These are phyloP conservation scores for Tetradesmus obliquus DNA, from an alignment of 139 green algal species.

Conservation along the genomic window DNA sequence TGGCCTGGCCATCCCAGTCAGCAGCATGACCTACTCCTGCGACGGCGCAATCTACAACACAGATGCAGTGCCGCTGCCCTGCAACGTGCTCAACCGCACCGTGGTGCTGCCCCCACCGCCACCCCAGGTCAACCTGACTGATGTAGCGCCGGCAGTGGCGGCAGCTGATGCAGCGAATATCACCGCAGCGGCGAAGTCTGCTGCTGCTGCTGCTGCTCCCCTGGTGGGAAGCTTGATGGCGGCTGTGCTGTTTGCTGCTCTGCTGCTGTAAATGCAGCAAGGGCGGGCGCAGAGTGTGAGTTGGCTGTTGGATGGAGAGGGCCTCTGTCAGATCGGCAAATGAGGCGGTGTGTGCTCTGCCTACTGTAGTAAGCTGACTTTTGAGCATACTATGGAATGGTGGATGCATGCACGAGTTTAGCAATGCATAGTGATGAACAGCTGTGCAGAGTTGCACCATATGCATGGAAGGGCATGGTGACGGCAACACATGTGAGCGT, in stretches of 20 bases:
- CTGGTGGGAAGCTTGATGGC: not conserved
- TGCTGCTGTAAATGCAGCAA: slow-evolving; percentile 19
- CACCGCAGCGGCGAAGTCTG: not conserved
- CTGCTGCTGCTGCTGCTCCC: slow-evolving; percentile 13
- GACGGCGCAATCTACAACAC: slow-evolving; percentile 38
- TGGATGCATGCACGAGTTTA: not conserved
- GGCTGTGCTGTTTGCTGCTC: slow-evolving; percentile 9
- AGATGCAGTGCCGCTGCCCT: slow-evolving; percentile 41
- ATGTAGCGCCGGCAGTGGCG: slow-evolving; percentile 3
- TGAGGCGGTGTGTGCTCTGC: too few relatives aligned
- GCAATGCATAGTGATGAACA: not conserved
- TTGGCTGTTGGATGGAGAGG: not conserved
- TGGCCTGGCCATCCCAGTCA: slow-evolving; percentile 29
- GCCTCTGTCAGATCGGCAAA: not conserved
- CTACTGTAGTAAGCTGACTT: not conserved
- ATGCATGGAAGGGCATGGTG: too few relatives aligned
- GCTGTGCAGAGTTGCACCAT: not conserved
- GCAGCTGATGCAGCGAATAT: not conserved
- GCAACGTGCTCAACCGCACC: slow-evolving; percentile 46
- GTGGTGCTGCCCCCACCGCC: not conserved
- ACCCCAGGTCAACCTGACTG: not conserved
- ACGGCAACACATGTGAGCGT: too few relatives aligned
- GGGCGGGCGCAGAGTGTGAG: not conserved
- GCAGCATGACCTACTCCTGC: slow-evolving; percentile 19
- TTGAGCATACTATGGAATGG: not conserved